These are phyloP conservation scores for Podosphaera leucotricha DNA, from an alignment of 2,329 filamentous ascomycete genomes.

Conservation along the genomic window DNA sequence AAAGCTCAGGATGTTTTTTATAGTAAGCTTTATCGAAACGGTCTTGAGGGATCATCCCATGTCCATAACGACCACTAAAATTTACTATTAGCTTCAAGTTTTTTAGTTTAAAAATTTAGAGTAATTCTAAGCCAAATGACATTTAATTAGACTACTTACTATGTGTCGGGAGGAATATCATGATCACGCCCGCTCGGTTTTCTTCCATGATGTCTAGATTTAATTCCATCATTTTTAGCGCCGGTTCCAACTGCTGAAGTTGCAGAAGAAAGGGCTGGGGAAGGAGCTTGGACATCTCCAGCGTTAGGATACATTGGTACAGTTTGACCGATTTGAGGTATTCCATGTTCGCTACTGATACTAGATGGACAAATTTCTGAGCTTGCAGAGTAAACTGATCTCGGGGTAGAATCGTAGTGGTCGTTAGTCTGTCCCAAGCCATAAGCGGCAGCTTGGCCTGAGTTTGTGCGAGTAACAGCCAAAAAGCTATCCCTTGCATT, in stretches of 20 bases:
- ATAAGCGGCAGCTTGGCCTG: constrained; percentile 61
- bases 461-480: constrained; percentile 74
- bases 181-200: constrained; percentile 51
- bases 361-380: constrained; percentile 30
- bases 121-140: neutral
- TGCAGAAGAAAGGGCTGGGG: constrained; percentile 34
- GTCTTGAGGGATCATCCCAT: constrained; percentile 51
- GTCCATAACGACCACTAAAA: constrained; percentile 46
- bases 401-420: constrained; percentile 22
- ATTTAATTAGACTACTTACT: constrained; percentile 18
- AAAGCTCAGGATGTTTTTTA: constrained; percentile 67
- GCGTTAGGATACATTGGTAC: constrained; percentile 87
- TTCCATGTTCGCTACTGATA: constrained; percentile 54
- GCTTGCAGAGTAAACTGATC: constrained; percentile 20
- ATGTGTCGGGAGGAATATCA: constrained; percentile 62
- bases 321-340: constrained; percentile 75
- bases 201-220: constrained; percentile 37
- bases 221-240: constrained; percentile 26
- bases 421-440: constrained; percentile 48
- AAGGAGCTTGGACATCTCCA: constrained; percentile 88
- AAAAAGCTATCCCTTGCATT: constrained; percentile 69
- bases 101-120: neutral
- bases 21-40: constrained; percentile 84
- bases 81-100: constrained; percentile 2
- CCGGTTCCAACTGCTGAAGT: constrained; percentile 18